These are phyloP conservation scores for Candida mesenterica DNA, from an alignment of 1,139 yeast genomes.

Conservation along the genomic window DNA sequence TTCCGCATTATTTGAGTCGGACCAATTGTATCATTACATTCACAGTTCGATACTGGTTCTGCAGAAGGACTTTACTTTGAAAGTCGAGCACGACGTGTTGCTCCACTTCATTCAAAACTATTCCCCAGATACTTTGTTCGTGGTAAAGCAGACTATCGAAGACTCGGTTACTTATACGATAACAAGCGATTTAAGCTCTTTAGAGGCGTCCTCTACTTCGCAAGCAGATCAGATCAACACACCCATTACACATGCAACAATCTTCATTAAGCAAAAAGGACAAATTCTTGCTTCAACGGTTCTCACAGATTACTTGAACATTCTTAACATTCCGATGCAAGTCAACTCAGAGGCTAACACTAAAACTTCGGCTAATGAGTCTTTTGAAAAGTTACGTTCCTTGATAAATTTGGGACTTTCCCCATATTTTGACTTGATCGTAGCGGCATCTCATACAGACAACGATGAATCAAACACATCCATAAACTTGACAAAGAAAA, in stretches of 20 bases:
- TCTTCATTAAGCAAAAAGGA: constrained; percentile 47
- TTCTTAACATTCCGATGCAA: constrained; percentile 31
- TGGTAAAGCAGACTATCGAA: constrained; percentile 17
- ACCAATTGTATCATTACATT: constrained; percentile 12
- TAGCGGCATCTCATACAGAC: constrained; percentile 10
- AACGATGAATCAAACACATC: constrained; percentile 21
- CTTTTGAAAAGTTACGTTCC: constrained; percentile 58
- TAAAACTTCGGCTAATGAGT: constrained; percentile 17
- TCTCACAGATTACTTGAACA: constrained; percentile 43
- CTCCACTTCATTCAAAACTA: constrained; percentile 18
- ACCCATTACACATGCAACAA: constrained; percentile 22
- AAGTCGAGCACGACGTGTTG: constrained; percentile 5
- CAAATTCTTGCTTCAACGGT: constrained; percentile 21
- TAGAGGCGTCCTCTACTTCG: background rate
- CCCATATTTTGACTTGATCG: constrained; percentile 37
- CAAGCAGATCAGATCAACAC: too few species aligned
- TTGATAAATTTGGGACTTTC: constrained; percentile 49
- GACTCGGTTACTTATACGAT: constrained; percentile 14
- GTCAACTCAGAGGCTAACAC: constrained; percentile 18
- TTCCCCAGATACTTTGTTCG: constrained; percentile 21
- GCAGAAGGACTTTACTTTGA: constrained; percentile 9
- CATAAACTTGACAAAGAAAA: constrained; percentile 52
- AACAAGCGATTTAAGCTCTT: constrained; percentile 14
- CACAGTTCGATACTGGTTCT: constrained; percentile 12
- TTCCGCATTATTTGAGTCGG: constrained; percentile 1